These are phyloP conservation scores for Madurella fahalii DNA, from an alignment of 2,329 filamentous ascomycete species.

Conservation along the genomic window DNA sequence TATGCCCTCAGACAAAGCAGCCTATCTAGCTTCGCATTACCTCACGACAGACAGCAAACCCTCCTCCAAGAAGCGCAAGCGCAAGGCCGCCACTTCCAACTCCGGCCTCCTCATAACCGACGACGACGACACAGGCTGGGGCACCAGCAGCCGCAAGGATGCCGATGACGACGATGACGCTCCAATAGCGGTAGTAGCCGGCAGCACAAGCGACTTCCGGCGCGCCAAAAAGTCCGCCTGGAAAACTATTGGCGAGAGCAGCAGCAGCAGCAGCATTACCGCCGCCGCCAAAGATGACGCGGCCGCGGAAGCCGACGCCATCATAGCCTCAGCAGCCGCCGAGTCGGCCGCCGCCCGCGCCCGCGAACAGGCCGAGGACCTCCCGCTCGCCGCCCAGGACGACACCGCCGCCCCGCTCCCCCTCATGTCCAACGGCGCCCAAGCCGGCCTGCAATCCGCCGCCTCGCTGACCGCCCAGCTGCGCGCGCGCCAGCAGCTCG, in stretches of 20 bases:
- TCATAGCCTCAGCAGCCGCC: slow-evolving; percentile 67
- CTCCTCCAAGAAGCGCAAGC: slow-evolving; percentile 58
- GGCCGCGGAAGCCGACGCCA: slow-evolving; percentile 70
- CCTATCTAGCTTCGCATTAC: slow-evolving; percentile 89
- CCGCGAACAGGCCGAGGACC: slow-evolving; percentile 47
- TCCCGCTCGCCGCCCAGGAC: slow-evolving; percentile 41
- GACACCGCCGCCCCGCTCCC: slow-evolving; percentile 29
- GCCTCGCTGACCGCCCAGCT: slow-evolving; percentile 69
- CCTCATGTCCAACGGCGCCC: slow-evolving; percentile 82
- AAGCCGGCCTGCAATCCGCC: slow-evolving; percentile 82
- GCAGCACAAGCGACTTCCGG: slow-evolving; percentile 60
- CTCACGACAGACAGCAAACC: slow-evolving; percentile 63
- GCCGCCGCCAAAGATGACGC: slow-evolving; percentile 27
- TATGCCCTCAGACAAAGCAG: slow-evolving; percentile 63
- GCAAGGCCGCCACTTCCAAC: slow-evolving; percentile 44
- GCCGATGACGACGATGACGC: slow-evolving; percentile 50
- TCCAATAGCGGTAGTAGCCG: slow-evolving; percentile 47
- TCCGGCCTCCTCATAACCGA: slow-evolving; percentile 60
- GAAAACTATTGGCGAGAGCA: slow-evolving; percentile 61
- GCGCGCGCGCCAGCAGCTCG: slow-evolving; percentile 47
- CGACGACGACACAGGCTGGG: slow-evolving; percentile 57
- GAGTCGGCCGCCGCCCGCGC: slow-evolving; percentile 54
- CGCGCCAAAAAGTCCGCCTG: slow-evolving; percentile 75
- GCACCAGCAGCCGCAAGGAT: slow-evolving; percentile 41
- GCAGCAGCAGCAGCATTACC: slow-evolving; percentile 25